Conservation (phyloP, 2,329 filamentous ascomycete genomes). For the Annulohypoxylon truncatum region DNA sequence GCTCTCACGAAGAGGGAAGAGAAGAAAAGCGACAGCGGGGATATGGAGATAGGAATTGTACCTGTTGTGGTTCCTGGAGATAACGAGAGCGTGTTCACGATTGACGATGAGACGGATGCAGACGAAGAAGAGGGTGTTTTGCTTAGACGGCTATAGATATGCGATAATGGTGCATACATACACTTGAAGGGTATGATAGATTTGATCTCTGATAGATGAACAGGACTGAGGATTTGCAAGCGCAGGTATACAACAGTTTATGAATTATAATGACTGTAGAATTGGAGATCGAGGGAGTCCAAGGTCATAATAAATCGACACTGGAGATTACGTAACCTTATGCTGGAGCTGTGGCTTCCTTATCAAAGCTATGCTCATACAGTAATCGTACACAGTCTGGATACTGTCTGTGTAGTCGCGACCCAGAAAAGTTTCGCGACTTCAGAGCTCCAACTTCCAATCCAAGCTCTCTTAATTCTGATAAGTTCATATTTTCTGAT, state of each 20-base stretch:
- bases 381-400: slow-evolving; percentile 34
- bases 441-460: slow-evolving; percentile 40
- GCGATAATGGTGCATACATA: background rate
- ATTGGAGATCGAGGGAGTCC: background rate
- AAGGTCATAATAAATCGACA: background rate
- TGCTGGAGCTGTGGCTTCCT: background rate
- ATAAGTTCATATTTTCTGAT: slow-evolving; percentile 39
- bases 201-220: background rate
- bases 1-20: slow-evolving; percentile 57
- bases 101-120: slow-evolving; percentile 48
- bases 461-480: slow-evolving; percentile 26
- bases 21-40: slow-evolving; percentile 42
- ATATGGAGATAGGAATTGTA: slow-evolving; percentile 33
- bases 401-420: slow-evolving; percentile 43
- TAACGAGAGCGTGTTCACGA: slow-evolving; percentile 56
- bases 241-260: background rate
- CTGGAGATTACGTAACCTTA: background rate
- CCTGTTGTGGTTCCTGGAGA: slow-evolving; percentile 20
- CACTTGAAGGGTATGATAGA: slow-evolving; percentile 1
- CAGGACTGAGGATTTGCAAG: background rate
- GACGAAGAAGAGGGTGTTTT: slow-evolving; percentile 37
- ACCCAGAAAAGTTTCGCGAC: slow-evolving; percentile 49
- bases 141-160: slow-evolving; percentile 24
- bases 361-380: slow-evolving; percentile 20
- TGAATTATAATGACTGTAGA: background rate